Evolutionary conservation across 1,284 basidiomycete species (phyloP).

Genomic region (Tilletia horrida): DNA sequence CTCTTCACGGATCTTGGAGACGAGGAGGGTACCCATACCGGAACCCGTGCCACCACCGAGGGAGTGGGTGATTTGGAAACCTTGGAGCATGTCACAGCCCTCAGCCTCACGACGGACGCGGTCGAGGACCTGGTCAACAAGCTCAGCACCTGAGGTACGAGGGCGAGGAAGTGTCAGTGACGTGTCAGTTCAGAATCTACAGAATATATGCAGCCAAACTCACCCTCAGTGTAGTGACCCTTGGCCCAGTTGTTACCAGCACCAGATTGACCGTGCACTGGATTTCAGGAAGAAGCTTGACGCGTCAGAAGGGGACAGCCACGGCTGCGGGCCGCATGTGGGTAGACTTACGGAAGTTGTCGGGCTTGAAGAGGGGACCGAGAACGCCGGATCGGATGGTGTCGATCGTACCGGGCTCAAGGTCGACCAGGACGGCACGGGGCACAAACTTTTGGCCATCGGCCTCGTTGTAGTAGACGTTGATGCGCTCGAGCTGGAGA

Average conservation of each 20-base stretch:
- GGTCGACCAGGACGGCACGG: slow-evolving; percentile 85
- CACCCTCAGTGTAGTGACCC: slow-evolving; percentile 56
- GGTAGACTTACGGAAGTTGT: slow-evolving; percentile 62
- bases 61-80: slow-evolving; percentile 88
- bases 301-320: neutral
- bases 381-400: slow-evolving; percentile 65
- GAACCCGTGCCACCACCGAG: slow-evolving; percentile 74
- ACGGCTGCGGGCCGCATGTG: neutral
- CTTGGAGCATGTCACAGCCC: slow-evolving; percentile 79
- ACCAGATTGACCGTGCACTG: slow-evolving; percentile 61
- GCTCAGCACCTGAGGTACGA: slow-evolving; percentile 64
- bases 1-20: slow-evolving; percentile 52
- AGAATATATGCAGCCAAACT: no score
- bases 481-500: slow-evolving; percentile 92
- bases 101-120: slow-evolving; percentile 61
- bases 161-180: neutral
- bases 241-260: slow-evolving; percentile 94
- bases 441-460: slow-evolving; percentile 76
- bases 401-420: slow-evolving; percentile 86
- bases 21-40: slow-evolving; percentile 47
- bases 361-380: slow-evolving; percentile 77
- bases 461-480: slow-evolving; percentile 55
- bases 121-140: slow-evolving; percentile 76
- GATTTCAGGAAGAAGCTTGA: neutral
- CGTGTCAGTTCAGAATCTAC: neutral